Base-by-base conservation (phyloP, 768 basidiomycete genomes). In the Suillus lakei region DNA sequence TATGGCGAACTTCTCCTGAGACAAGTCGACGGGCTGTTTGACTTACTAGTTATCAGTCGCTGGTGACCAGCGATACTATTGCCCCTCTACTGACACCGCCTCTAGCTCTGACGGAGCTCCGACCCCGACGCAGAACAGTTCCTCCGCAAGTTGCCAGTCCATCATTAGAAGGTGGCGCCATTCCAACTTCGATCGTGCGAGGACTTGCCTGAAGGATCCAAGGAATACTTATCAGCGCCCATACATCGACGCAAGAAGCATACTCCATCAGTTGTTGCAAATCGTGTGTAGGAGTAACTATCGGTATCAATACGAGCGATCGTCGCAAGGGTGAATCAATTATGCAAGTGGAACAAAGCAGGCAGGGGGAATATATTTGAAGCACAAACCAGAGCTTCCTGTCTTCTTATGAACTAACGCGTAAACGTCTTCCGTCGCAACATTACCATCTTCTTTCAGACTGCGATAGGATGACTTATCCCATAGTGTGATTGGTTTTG, bases 401-500 rank as follows among this genome's bases (percentile, higher is more conserved):
- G 39, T 4, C 26, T 34, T 54, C 53, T 34, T 21, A 6, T 13
- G 18, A 21, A 53, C 21, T 12, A n/a, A n/a, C 21, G 53, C 53
- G 21, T 54, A 54, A 54, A 54, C 30, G 2, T 32, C 21, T 34
- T 21, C 32, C 32, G 12, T 54, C 21, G 12, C 53, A 5, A 21
- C n/a, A 32, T 34, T 30, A 21, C 32, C 53, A 54, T 12, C 34
- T 28, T 34, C 48, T 30, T 26, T 66, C 54, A 64, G 6, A 51
- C 55, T n/a, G 44, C 18, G 43, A 71, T 62, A 28, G 53, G 4
- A 16, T 44, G 48, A 8, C 51, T 53, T 21, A 41, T 26, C n/a
- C 38, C 62, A 21, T 65, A 67, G 12, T 48, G 32, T 12, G 62
- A 43, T 12, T 50, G 60, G 28, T 44, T 28, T 62, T 66, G 69